Conservation (phyloP, 1,284 basidiomycete species). For the Cryptococcus jaspeensis region DNA sequence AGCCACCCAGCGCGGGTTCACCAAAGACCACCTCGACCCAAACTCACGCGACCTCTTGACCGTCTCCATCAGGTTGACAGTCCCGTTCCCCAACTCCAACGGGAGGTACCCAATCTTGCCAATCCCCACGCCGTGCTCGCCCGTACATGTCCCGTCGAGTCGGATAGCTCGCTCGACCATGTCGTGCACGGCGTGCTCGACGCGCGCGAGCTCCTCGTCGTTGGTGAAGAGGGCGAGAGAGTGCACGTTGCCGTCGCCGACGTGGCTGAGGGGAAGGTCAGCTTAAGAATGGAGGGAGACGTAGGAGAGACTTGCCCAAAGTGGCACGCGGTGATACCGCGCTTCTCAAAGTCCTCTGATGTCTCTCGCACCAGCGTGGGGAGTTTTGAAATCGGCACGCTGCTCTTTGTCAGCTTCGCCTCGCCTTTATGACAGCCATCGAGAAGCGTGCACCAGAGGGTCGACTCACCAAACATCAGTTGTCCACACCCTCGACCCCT, state of each 20-base stretch:
- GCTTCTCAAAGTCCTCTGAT: conserved; percentile 64
- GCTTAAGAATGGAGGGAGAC: background rate
- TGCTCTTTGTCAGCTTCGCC: conserved; percentile 7
- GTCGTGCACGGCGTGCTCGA: conserved; percentile 53
- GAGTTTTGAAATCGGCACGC: conserved; percentile 76
- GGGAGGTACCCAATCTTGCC: conserved; percentile 68
- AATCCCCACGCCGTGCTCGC: conserved; percentile 81
- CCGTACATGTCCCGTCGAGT: conserved; percentile 57
- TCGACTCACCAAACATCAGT: conserved; percentile 77
- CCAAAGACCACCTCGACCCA: background rate
- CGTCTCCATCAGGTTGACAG: conserved; percentile 74
- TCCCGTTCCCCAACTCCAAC: conserved; percentile 72
- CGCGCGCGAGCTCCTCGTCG: conserved; percentile 45
- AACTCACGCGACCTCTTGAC: conserved; percentile 61
- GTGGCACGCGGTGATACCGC: conserved; percentile 60
- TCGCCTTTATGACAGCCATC: too few relatives aligned
- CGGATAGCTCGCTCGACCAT: conserved; percentile 55
- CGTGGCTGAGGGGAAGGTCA: conserved; percentile 69
- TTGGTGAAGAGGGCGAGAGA: conserved; percentile 37
- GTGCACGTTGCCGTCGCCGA: conserved; percentile 70
- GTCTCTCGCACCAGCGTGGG: conserved; percentile 74
- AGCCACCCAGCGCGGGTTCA: background rate
- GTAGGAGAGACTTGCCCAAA: conserved; percentile 39
- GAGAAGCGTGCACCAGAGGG: too few relatives aligned
- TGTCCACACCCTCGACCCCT: conserved; percentile 66